A percentile compares a stretch with the other conserved stretches of the same genome.
phyloP scores from a whole-genome alignment of 2,329 filamentous ascomycete genomes.

The Paecilomyces fulvus region DNA sequence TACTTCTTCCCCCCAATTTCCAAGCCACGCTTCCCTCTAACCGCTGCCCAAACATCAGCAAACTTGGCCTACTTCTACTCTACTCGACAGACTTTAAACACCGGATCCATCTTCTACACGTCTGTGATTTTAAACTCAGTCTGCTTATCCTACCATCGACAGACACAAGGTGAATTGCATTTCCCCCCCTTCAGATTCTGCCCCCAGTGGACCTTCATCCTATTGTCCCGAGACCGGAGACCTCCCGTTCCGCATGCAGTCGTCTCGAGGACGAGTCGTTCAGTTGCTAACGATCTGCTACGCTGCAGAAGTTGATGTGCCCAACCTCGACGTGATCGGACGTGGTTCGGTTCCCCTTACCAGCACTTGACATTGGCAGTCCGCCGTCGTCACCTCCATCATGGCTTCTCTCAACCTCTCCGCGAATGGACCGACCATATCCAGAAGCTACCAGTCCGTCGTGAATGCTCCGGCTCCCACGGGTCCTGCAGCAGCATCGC shows the following conservation, averaged over 20 bases:
- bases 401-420: conserved; percentile 80
- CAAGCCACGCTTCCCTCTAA: not conserved
- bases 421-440: conserved; percentile 70
- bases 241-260: not conserved
- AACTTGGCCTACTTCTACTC: not conserved
- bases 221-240: not conserved
- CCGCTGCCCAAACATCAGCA: not conserved
- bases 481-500: conserved; percentile 54
- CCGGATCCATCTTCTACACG: not conserved
- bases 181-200: not conserved
- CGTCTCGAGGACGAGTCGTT: not conserved
- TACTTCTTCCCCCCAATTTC: not conserved
- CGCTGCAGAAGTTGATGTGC: not conserved
- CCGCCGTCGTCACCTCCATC: conserved; percentile 11
- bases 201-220: not conserved
- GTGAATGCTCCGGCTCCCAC: conserved; percentile 53
- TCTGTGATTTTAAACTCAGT: not conserved
- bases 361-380: not conserved
- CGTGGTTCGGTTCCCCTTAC: not conserved
- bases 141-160: not conserved
- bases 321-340: not conserved
- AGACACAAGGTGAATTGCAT: not conserved
- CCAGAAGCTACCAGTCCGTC: conserved; percentile 64
- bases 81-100: not conserved
- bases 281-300: not conserved